phyloP scores from a whole-genome alignment of 305 asterid genomes.

The Caryopteris hybrid region DNA sequence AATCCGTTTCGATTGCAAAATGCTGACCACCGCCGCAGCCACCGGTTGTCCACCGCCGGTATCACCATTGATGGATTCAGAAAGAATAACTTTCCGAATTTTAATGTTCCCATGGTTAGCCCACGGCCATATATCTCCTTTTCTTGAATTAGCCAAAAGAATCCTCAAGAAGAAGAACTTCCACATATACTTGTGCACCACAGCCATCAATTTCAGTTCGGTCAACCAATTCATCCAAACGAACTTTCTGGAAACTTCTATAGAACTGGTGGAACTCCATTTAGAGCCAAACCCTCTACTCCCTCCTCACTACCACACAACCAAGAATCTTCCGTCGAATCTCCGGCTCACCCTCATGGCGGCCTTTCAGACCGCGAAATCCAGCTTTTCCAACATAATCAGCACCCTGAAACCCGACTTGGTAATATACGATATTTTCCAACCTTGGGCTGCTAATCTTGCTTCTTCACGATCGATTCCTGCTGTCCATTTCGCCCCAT shows the following conservation, averaged over 20 bases:
- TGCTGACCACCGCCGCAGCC: too few relatives aligned
- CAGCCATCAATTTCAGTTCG: conserved; percentile 21
- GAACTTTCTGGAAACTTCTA: not conserved
- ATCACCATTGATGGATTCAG: not conserved
- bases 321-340: not conserved
- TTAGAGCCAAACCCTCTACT: not conserved
- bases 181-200: not conserved
- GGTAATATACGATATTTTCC: not conserved
- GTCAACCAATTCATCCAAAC: not conserved
- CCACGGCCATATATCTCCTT: not conserved
- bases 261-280: not conserved
- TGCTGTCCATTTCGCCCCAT: not conserved
- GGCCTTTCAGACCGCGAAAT: not conserved
- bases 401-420: not conserved
- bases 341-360: not conserved
- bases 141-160: not conserved
- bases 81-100: not conserved
- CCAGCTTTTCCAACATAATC: not conserved
- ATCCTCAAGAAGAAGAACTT: conserved; percentile 10
- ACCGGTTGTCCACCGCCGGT: too few relatives aligned
- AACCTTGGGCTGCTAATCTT: not conserved
- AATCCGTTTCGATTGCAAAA: too few relatives aligned
- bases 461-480: not conserved
- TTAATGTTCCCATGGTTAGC: not conserved
- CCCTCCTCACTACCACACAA: conserved; percentile 7